These are phyloP conservation scores for Cercophora sp. DNA, from an alignment of 495 filamentous ascomycete genomes.

Conservation along the genomic window DNA sequence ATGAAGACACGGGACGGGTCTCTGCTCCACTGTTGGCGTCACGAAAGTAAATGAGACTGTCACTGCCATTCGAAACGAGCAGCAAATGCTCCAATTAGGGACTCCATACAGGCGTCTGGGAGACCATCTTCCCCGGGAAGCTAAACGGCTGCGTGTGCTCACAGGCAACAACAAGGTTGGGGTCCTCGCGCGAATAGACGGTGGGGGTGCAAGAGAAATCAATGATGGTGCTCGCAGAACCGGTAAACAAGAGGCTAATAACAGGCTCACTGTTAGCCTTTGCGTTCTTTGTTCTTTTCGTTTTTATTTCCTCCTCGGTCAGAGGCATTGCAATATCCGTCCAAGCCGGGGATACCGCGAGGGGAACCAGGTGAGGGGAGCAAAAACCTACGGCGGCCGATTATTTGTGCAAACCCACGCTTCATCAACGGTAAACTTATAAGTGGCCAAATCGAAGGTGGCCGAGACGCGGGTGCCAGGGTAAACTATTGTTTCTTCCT, in stretches of 20 bases:
- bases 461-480: background rate
- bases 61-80: background rate
- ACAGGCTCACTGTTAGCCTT: background rate
- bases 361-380: background rate
- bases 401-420: background rate
- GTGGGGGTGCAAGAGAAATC: background rate
- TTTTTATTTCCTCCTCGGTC: background rate
- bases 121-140: background rate
- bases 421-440: background rate
- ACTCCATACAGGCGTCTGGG: background rate
- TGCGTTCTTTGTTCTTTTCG: too few relatives aligned
- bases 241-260: background rate
- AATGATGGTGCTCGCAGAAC: background rate
- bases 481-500: background rate
- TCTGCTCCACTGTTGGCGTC: too few relatives aligned
- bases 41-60: too few relatives aligned
- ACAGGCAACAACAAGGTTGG: background rate
- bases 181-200: background rate
- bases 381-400: conserved; percentile 1
- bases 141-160: background rate
- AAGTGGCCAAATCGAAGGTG: background rate
- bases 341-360: background rate
- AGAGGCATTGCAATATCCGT: background rate
- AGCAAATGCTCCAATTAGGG: background rate
- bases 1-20: too few relatives aligned